Percentiles rank a stretch among this genome's conserved stretches.
These are phyloP conservation scores for Flagelloscypha sp. DNA, from an alignment of 768 basidiomycete genomes.

Conservation along the genomic window DNA sequence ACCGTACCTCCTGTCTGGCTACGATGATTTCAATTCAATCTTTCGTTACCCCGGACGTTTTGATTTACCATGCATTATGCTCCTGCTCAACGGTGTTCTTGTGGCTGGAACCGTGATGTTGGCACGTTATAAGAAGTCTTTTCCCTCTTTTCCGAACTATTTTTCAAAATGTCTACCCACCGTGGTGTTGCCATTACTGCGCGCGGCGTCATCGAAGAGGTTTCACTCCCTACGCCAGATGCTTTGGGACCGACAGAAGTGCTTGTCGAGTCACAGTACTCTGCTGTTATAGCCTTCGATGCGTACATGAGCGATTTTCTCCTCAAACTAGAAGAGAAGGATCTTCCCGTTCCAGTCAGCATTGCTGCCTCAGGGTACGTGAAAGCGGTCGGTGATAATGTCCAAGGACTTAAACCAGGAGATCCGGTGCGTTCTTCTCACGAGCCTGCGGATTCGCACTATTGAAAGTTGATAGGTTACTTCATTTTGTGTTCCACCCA, in stretches of 20 bases:
- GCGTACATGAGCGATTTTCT: conserved; percentile 29
- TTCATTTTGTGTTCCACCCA: conserved; percentile 19
- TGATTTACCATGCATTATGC: too few species aligned
- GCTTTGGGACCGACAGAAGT: conserved; percentile 29
- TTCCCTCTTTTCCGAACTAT: too few species aligned
- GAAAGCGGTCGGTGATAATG: conserved; percentile 24
- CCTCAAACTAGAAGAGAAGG: too few species aligned
- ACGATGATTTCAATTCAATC: too few species aligned
- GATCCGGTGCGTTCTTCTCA: conserved; percentile 26
- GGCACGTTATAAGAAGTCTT: too few species aligned
- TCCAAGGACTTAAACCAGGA: conserved; percentile 26
- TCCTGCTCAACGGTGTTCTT: too few species aligned
- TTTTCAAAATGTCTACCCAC: conserved; percentile 22
- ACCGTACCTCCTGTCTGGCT: too few species aligned
- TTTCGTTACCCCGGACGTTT: too few species aligned
- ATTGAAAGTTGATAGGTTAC: conserved; percentile 17
- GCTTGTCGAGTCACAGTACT: conserved; percentile 32
- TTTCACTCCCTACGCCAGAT: conserved; percentile 25
- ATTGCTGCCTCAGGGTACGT: conserved; percentile 32
- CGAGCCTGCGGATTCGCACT: neutral
- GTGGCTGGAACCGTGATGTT: too few species aligned
- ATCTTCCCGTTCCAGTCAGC: conserved; percentile 31
- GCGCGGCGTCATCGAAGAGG: conserved; percentile 25
- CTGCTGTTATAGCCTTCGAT: conserved; percentile 32
- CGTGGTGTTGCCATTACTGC: conserved; percentile 31